A percentile compares a stretch with the other conserved stretches of the same genome.
These are phyloP conservation scores for Rubia yunnanensis DNA, from an alignment of 257 asterid species.

Conservation along the genomic window DNA sequence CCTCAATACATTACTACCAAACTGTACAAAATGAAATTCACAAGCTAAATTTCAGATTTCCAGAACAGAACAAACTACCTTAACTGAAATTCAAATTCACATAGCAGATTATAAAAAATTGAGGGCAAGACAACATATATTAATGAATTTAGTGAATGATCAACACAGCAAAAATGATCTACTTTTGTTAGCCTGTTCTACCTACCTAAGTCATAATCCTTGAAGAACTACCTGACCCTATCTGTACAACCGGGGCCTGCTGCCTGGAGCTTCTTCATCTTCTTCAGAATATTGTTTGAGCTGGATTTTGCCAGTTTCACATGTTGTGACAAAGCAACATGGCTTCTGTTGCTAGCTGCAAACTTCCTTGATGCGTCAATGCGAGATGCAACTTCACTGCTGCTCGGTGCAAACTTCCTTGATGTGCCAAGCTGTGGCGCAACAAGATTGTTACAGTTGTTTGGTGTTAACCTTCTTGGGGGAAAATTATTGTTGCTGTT, in stretches of 20 bases:
- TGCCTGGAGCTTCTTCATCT: not conserved
- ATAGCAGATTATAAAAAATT: too few species aligned
- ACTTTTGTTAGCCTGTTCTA: not conserved
- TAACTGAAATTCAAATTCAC: too few species aligned
- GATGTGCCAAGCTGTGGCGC: slow-evolving; percentile 5
- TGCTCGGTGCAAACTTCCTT: slow-evolving; percentile 3
- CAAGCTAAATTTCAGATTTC: too few species aligned
- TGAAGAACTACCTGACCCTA: not conserved
- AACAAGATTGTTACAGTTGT: not conserved
- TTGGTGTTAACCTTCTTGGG: not conserved
- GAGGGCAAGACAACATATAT: too few species aligned
- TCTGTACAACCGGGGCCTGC: not conserved
- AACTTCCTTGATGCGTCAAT: not conserved
- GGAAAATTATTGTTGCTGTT: too few species aligned
- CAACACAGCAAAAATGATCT: too few species aligned
- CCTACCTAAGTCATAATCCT: not conserved
- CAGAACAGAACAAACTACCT: too few species aligned
- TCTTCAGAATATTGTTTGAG: not conserved
- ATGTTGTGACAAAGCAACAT: not conserved
- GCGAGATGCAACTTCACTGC: not conserved
- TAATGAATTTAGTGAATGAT: too few species aligned
- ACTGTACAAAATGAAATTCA: too few species aligned
- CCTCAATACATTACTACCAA: too few species aligned
- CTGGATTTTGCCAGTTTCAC: not conserved
- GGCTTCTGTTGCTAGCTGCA: not conserved